A percentile compares a stretch with the other conserved stretches of the same genome.
phyloP scores from a whole-genome alignment of 2,329 filamentous ascomycete genomes.

The Lomentospora prolificans region DNA sequence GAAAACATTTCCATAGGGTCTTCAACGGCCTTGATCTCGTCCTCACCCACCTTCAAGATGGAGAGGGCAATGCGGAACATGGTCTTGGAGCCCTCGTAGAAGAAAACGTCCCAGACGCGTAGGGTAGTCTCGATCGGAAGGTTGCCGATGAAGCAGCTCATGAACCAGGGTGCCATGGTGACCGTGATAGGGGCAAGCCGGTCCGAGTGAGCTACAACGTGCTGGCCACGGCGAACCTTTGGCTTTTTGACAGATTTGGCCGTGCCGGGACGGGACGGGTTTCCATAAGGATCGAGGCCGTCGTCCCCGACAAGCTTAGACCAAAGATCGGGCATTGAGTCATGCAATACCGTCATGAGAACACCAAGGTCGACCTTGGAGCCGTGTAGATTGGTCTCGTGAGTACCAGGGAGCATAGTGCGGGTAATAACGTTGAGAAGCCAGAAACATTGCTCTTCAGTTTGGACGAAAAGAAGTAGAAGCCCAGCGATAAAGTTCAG shows the following conservation, averaged over 20 bases:
- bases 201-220: slow-evolving; percentile 19
- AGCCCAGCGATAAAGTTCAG: slow-evolving; percentile 91
- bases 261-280: slow-evolving; percentile 14
- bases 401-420: slow-evolving; percentile 80
- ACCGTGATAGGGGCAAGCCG: slow-evolving; percentile 82
- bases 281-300: slow-evolving; percentile 27
- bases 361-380: slow-evolving; percentile 92
- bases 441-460: slow-evolving; percentile 88
- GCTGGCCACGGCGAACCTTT: slow-evolving; percentile 29
- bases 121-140: slow-evolving; percentile 85
- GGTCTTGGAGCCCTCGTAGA: slow-evolving; percentile 90
- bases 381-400: slow-evolving; percentile 81
- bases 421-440: slow-evolving; percentile 87
- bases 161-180: slow-evolving; percentile 94
- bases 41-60: slow-evolving; percentile 82
- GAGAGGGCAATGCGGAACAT: slow-evolving; percentile 85
- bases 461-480: slow-evolving; percentile 74
- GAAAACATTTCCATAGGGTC: slow-evolving; percentile 96
- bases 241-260: slow-evolving; percentile 25
- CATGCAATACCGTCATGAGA: slow-evolving; percentile 76
- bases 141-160: slow-evolving; percentile 92
- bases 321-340: slow-evolving; percentile 76
- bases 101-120: slow-evolving; percentile 90
- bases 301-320: slow-evolving; percentile 74
- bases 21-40: slow-evolving; percentile 65